These are phyloP conservation scores for Chlorociboria aeruginascens DNA, from an alignment of 495 filamentous ascomycete species.

Conservation along the genomic window DNA sequence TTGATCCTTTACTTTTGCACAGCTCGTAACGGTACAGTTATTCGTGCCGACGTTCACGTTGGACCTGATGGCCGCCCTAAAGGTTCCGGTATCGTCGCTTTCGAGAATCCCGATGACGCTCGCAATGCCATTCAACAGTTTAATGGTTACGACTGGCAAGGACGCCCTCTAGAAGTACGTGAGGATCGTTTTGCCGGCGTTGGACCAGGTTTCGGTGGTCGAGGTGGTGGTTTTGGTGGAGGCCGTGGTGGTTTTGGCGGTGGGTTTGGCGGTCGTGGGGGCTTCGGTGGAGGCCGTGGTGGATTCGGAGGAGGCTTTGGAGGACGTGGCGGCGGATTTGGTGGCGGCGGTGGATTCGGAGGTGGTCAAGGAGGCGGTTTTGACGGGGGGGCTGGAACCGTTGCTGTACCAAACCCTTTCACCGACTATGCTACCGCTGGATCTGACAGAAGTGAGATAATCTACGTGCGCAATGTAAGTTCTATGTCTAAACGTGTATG, in stretches of 20 bases:
- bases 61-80: slow-evolving; percentile 88
- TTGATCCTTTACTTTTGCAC: slow-evolving; percentile 4
- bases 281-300: slow-evolving; percentile 40
- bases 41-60: slow-evolving; percentile 91
- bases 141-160: slow-evolving; percentile 98
- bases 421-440: slow-evolving; percentile 88
- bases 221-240: slow-evolving; percentile 35
- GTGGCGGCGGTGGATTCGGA: slow-evolving; percentile 30
- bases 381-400: slow-evolving; percentile 25
- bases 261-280: slow-evolving; percentile 31
- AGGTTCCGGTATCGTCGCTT: slow-evolving; percentile 93
- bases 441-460: slow-evolving; percentile 68
- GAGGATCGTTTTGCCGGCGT: slow-evolving; percentile 86
- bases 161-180: slow-evolving; percentile 82
- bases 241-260: slow-evolving; percentile 38
- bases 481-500: not conserved
- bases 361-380: slow-evolving; percentile 24
- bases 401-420: slow-evolving; percentile 80
- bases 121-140: slow-evolving; percentile 93
- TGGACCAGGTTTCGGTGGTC: slow-evolving; percentile 32
- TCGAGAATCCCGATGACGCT: slow-evolving; percentile 87
- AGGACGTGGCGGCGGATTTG: slow-evolving; percentile 31
- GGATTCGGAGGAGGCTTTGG: slow-evolving; percentile 39
- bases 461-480: slow-evolving; percentile 96
- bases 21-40: slow-evolving; percentile 65